These are phyloP conservation scores for Cyclaneusma minus DNA, from an alignment of 2,329 filamentous ascomycete genomes.

Conservation along the genomic window DNA sequence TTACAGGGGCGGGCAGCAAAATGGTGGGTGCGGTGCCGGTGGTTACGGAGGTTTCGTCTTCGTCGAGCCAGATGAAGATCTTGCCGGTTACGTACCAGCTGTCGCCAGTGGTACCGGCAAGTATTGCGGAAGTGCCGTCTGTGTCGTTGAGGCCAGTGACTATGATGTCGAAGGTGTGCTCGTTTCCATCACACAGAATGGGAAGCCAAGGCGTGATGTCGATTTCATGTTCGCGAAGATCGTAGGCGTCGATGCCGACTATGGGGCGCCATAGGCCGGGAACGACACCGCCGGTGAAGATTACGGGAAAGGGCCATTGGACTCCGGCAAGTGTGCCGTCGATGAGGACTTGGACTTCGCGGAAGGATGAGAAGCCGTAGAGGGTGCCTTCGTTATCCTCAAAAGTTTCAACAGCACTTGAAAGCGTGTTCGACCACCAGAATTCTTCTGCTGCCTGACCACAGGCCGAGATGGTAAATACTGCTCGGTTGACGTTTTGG, in stretches of 20 bases:
- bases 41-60: slow-evolving; percentile 29
- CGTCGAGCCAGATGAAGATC: slow-evolving; percentile 61
- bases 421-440: slow-evolving; percentile 68
- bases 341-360: slow-evolving; percentile 63
- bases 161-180: slow-evolving; percentile 52
- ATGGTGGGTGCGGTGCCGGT: slow-evolving; percentile 27
- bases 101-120: slow-evolving; percentile 41
- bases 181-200: slow-evolving; percentile 45
- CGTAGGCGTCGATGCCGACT: slow-evolving; percentile 65
- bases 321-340: slow-evolving; percentile 60
- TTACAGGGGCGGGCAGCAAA: slow-evolving; percentile 22
- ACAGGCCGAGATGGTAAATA: slow-evolving; percentile 62
- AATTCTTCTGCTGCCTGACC: slow-evolving; percentile 69
- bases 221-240: slow-evolving; percentile 65
- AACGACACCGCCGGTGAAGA: slow-evolving; percentile 69
- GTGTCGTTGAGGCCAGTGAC: slow-evolving; percentile 49
- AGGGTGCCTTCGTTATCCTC: slow-evolving; percentile 36
- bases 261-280: slow-evolving; percentile 66
- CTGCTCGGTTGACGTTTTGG: slow-evolving; percentile 48
- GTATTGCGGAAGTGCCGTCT: slow-evolving; percentile 26
- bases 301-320: slow-evolving; percentile 66
- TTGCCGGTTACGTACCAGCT: slow-evolving; percentile 70
- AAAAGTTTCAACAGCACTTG: slow-evolving; percentile 44
- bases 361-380: slow-evolving; percentile 56
- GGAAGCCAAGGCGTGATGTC: slow-evolving; percentile 68